Base-by-base conservation (phyloP, 2,329 filamentous ascomycete genomes). In the Clarireedia monteithiana region DNA sequence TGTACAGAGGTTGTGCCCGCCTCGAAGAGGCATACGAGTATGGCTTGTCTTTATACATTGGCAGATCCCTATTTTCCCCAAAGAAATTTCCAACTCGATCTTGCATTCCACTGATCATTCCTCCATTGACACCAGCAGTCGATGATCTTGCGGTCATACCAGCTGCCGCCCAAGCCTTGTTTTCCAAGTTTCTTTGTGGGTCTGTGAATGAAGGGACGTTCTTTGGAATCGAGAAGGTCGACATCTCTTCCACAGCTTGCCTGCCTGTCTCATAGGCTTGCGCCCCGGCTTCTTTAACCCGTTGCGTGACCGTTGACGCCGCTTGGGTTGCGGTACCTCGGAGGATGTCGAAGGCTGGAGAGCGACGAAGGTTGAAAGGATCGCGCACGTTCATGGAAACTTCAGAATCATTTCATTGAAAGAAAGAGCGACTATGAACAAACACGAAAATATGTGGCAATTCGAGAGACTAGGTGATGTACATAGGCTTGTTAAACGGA, bases 11-110 rank as follows among this genome's bases (percentile, higher is more conserved):
- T 51, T 77, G 77, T 59, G 77, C 76, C 64, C 81, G 80, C 63
- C 80, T 77, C 59, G 81, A 82, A 36, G 78, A 74, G 45, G 81
- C 77, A 65, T 88, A 85, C 50, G 78, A 79, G 69, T 89, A 94
- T n/a, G 94, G 94, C 71, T 99, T 99, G 74, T 99, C 94, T 74
- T 99, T 99, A 76, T 99, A 99, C 88, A 97, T 91, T 47, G 94
- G 94, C 60, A 99, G 75, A 57, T 83, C 76, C 71, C 36, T 74
- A 66, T 71, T 71, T 24, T 73, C 80, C 39, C 84, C 81, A 60
- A 91, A 84, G 58, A 91, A 78, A 57, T 77, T 78, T 50, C 80
- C 80, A 38, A 89, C 75, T 59, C 80, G 82, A 64, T 81, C 80
- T 49, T 85, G 76, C 40, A 89, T 76, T 48, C 74, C 77, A 58